These are phyloP conservation scores for Microdochium trichocladiopsis DNA, from an alignment of 2,329 filamentous ascomycete species.

Conservation along the genomic window DNA sequence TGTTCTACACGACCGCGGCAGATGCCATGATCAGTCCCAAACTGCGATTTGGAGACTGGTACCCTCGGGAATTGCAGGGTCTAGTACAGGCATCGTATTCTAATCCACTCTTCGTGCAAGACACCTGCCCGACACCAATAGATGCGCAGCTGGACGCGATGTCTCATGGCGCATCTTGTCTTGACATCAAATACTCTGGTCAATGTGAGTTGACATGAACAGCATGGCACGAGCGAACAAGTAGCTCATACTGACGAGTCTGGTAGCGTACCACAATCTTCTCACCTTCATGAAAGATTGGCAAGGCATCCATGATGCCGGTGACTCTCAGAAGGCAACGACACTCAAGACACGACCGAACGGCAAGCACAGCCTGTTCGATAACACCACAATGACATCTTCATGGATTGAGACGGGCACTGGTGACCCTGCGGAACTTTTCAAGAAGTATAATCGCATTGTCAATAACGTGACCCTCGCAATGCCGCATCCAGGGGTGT, in stretches of 20 bases:
- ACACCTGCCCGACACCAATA: constrained; percentile 57
- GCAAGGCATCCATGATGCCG: constrained; percentile 35
- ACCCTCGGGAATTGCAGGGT: constrained; percentile 42
- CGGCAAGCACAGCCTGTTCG: constrained; percentile 57
- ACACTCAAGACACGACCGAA: constrained; percentile 43
- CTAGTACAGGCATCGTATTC: constrained; percentile 55
- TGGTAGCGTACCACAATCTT: constrained; percentile 56
- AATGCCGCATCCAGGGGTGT: constrained; percentile 66
- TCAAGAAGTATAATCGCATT: constrained; percentile 42
- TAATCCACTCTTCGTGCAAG: constrained; percentile 48
- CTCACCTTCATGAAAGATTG: constrained; percentile 53
- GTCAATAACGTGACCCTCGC: constrained; percentile 73
- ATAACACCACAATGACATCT: constrained; percentile 65
- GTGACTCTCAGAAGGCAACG: constrained; percentile 26
- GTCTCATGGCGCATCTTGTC: constrained; percentile 46
- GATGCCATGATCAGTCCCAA: constrained; percentile 70
- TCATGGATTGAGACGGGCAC: constrained; percentile 58
- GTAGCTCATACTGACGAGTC: too few species aligned
- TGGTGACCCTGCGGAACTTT: constrained; percentile 44
- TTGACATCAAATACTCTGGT: constrained; percentile 63
- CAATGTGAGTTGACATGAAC: constrained; percentile 28
- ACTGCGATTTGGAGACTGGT: constrained; percentile 50
- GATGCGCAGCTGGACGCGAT: constrained; percentile 26
- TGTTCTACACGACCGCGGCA: constrained; percentile 71
- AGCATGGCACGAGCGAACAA: too few species aligned